Percentiles rank a stretch among this genome's conserved stretches.
Evolutionary conservation across 768 basidiomycete genomes (phyloP).

Genomic region (Clavulina sp.): DNA sequence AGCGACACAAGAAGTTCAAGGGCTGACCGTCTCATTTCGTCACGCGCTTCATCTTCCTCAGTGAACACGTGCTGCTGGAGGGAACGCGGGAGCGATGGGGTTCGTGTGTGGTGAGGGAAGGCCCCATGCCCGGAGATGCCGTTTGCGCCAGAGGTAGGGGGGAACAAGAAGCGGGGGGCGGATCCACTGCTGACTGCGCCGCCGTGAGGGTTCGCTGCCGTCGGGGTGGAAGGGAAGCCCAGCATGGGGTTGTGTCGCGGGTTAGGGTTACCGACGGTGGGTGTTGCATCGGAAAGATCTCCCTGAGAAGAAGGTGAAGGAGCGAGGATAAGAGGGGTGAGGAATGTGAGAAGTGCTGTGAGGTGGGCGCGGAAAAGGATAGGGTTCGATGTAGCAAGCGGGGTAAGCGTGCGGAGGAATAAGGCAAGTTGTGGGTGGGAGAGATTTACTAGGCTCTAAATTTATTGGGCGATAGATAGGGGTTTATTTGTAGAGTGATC

Average conservation of each 20-base stretch:
- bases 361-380: slow-evolving; percentile 61
- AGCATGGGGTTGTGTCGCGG: slow-evolving; percentile 13
- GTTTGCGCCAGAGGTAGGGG: neutral
- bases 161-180: neutral
- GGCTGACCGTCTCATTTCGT: slow-evolving; percentile 52
- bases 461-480: no score
- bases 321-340: slow-evolving; percentile 55
- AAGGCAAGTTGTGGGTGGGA: slow-evolving; percentile 36
- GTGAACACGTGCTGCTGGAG: slow-evolving; percentile 1
- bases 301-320: slow-evolving; percentile 15
- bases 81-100: neutral
- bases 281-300: slow-evolving; percentile 33
- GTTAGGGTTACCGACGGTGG: slow-evolving; percentile 32
- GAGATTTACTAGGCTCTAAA: no score
- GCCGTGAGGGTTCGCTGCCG: slow-evolving; percentile 10
- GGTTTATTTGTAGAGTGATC: no score
- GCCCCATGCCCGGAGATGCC: neutral
- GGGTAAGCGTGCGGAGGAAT: slow-evolving; percentile 52
- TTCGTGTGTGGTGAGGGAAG: no score
- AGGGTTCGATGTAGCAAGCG: slow-evolving; percentile 49
- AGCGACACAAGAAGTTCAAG: slow-evolving; percentile 72
- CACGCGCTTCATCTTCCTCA: slow-evolving; percentile 41
- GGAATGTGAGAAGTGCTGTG: slow-evolving; percentile 44
- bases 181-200: neutral
- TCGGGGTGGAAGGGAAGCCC: slow-evolving; percentile 11